phyloP scores from a whole-genome alignment of 192 early-diverging fungal species.

The Pecoramyces ruminantium region DNA sequence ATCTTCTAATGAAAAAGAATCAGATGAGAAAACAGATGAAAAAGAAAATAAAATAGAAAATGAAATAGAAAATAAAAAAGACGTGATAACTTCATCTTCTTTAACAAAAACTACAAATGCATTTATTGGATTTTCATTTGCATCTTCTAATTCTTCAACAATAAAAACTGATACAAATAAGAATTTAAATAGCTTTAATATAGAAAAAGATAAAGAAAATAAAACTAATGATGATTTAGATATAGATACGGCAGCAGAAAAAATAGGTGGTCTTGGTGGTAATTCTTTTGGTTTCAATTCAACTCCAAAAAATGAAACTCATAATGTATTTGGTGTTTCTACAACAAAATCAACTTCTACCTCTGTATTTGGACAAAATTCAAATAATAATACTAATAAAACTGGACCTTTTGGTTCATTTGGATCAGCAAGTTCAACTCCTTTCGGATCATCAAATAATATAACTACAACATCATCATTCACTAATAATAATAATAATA shows the following conservation, averaged over 20 bases:
- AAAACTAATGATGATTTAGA: neutral
- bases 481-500: too few species aligned
- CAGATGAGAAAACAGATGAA: neutral
- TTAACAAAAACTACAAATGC: too few species aligned
- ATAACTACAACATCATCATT: too few species aligned
- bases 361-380: neutral
- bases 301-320: neutral
- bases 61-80: neutral
- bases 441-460: too few species aligned
- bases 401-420: neutral
- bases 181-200: too few species aligned
- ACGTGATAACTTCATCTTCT: too few species aligned
- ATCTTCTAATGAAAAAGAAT: too few species aligned
- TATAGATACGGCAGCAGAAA: neutral
- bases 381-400: neutral
- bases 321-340: neutral
- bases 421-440: too few species aligned
- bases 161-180: too few species aligned
- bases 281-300: neutral
- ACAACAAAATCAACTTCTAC: neutral
- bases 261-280: neutral
- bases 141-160: too few species aligned
- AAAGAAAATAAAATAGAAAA: neutral
- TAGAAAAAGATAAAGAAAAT: too few species aligned
- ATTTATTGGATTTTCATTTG: too few species aligned